Base-by-base conservation (phyloP, 2,329 filamentous ascomycete genomes). In the Arthroderma uncinatum region DNA sequence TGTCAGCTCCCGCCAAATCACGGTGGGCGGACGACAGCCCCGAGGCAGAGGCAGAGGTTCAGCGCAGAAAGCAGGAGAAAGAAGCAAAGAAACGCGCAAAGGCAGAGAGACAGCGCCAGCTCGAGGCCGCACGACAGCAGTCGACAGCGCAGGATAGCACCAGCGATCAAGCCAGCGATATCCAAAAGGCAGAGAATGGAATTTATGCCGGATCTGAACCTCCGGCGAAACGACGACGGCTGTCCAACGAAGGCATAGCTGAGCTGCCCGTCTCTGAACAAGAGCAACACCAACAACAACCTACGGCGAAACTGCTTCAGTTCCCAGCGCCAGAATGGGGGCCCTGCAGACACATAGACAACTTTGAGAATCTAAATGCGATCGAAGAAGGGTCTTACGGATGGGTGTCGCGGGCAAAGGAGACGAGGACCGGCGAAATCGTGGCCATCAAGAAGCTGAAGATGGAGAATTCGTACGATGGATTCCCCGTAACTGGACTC, bases 331-430 rank as follows among this genome's bases (percentile, higher is more conserved):
- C 81, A 8, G 71, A 76, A 63, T 95, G 90, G 83, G 79, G 82
- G 58, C 78, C 81, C 2, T 87, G 86, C 67, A 80, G 87, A 59
- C 87, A 87, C 68, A 86, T 95, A 25, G 86, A 92, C 67, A 85
- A 89, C 67, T 98, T 91, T 73, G 88, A 96, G 66, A 87, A 88
- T 64, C 78, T 98, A 58, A 98, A 98, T 71, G 87, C 93, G 69
- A 98, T 98, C 66, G 93, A 97, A 72, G 93, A 98, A 75, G 93
- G 93, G 36, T 90, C 90, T 7, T 98, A 98, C 71, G 93, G 93
- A 48, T 92, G 85, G 81, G 93, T 98, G 3, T 91, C 91, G 56
- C 81, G 93, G 58, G 93, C 90, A 10, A 84, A 79, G 60, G 86
- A 94, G 65, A 77, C 80, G 33, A 74, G 77, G 2, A 92, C 87